These are phyloP conservation scores for Mycena latifolia DNA, from an alignment of 768 basidiomycete genomes.

Conservation along the genomic window DNA sequence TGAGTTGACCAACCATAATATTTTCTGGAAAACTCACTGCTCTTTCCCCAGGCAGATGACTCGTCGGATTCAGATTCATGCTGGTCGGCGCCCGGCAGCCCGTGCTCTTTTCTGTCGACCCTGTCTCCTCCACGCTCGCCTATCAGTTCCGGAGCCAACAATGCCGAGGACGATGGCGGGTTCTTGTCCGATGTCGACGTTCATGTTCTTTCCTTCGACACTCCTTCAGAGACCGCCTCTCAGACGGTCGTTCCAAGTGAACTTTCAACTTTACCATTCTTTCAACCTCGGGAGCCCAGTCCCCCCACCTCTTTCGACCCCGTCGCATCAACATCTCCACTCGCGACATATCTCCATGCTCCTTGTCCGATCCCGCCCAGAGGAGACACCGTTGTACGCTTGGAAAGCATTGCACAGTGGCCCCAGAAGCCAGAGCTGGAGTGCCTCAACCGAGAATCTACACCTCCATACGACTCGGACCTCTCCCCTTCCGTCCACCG, in stretches of 20 bases:
- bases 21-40: not conserved
- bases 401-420: constrained; percentile 7
- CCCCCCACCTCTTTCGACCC: not conserved
- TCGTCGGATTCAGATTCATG: constrained; percentile 21
- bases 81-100: constrained; percentile 17
- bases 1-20: not conserved
- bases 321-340: not conserved
- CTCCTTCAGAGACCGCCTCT: not conserved
- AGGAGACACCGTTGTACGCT: not conserved
- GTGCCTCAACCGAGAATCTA: not conserved
- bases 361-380: constrained; percentile 2
- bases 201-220: not conserved
- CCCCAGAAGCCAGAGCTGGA: not conserved
- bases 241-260: not conserved
- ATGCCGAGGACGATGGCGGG: not conserved
- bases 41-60: constrained; percentile 6
- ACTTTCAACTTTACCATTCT: not conserved
- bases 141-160: constrained; percentile 15
- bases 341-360: constrained; percentile 7
- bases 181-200: not conserved
- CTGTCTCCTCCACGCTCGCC: constrained; percentile 20
- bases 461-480: not conserved
- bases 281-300: not conserved
- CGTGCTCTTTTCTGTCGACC: constrained; percentile 4
- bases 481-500: not conserved